Conservation (phyloP, 352 stramenopile species). For the Phytopythium kandeliae region DNA sequence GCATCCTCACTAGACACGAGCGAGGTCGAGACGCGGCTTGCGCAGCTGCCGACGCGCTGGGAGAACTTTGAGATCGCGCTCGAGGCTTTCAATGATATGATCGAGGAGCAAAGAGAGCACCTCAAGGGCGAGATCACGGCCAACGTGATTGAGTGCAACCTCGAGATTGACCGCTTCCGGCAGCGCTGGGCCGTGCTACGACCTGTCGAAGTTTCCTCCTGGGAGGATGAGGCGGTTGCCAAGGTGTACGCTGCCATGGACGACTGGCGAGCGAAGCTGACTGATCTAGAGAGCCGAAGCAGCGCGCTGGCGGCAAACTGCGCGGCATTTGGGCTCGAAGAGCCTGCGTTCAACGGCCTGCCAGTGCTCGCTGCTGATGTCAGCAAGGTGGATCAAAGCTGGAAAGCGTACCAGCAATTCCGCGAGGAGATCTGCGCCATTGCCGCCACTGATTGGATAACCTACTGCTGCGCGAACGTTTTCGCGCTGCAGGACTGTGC, state of each 20-base stretch:
- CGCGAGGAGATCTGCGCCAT: conserved; percentile 67
- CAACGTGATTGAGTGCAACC: conserved; percentile 85
- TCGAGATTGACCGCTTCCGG: conserved; percentile 88
- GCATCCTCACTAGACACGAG: conserved; percentile 54
- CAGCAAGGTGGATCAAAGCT: conserved; percentile 56
- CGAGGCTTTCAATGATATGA: conserved; percentile 95
- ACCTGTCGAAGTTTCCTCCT: conserved; percentile 76
- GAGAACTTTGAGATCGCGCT: conserved; percentile 93
- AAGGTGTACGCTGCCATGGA: conserved; percentile 82
- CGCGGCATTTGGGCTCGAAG: conserved; percentile 80
- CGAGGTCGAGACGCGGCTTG: conserved; percentile 66
- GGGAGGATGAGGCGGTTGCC: conserved; percentile 59
- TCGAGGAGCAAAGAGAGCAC: conserved; percentile 91
- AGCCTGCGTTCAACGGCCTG: conserved; percentile 82
- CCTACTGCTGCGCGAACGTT: conserved; percentile 87
- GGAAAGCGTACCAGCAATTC: conserved; percentile 88
- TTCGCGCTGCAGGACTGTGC: conserved; percentile 91
- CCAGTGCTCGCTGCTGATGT: conserved; percentile 75
- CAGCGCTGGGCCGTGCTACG: conserved; percentile 87
- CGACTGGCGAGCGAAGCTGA: conserved; percentile 84
- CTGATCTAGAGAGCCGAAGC: conserved; percentile 51
- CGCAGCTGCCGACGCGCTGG: conserved; percentile 82
- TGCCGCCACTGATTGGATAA: conserved; percentile 89
- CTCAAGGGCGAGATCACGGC: conserved; percentile 87
- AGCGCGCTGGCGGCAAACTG: conserved; percentile 77